These are phyloP conservation scores for Euphorbia schlechtendalii DNA, from an alignment of 441 rosid genomes.

Conservation along the genomic window DNA sequence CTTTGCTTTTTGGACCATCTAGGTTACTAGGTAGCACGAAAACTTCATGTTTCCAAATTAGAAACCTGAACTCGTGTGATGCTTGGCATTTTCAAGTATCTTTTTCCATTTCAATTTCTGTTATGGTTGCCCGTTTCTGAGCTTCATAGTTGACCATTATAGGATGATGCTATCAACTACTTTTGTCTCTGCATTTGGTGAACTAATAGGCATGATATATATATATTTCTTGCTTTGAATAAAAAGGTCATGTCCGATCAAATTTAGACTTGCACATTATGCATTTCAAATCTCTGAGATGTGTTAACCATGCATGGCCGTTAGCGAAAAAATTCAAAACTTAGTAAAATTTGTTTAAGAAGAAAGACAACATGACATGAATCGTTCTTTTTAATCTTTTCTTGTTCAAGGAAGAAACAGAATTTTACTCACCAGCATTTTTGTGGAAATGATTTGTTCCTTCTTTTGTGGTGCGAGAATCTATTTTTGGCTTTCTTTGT, in stretches of 20 bases:
- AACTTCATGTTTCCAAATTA: too few species aligned
- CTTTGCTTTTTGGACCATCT: background rate
- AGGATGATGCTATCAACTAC: background rate
- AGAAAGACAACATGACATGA: background rate
- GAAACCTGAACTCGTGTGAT: too few species aligned
- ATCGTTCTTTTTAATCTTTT: background rate
- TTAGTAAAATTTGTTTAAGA: background rate
- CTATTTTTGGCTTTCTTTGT: background rate
- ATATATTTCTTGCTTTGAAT: background rate
- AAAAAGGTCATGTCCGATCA: background rate
- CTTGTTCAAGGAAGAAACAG: background rate
- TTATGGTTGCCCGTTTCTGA: too few species aligned
- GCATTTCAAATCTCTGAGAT: background rate
- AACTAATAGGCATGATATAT: conserved; percentile 1
- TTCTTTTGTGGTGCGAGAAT: background rate
- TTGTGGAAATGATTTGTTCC: background rate
- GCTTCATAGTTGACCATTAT: too few species aligned
- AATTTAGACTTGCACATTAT: background rate
- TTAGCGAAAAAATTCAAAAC: background rate
- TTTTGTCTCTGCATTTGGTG: background rate
- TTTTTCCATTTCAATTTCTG: too few species aligned
- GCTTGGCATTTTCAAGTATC: too few species aligned
- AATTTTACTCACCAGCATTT: background rate
- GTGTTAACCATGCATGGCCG: background rate
- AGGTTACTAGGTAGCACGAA: too few species aligned